A percentile compares a stretch with the other conserved stretches of the same genome.
phyloP scores from a whole-genome alignment of 164 flowering plant species.

The Piper longum region DNA sequence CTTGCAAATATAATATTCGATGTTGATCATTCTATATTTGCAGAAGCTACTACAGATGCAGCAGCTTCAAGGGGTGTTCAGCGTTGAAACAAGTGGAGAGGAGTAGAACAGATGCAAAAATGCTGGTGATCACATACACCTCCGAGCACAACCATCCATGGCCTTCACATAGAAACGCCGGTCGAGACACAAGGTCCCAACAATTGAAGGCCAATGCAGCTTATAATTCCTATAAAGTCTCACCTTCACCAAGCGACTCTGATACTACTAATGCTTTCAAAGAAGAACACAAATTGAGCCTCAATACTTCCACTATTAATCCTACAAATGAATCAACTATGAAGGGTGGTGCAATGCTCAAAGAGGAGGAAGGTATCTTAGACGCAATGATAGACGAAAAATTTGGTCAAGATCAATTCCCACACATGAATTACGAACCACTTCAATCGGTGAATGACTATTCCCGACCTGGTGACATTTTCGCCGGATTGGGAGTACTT shows the following conservation, averaged over 20 bases:
- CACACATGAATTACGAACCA: conserved; percentile 21
- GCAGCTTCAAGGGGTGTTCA: conserved; percentile 87
- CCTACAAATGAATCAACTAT: conserved; percentile 2
- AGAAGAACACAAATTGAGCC: conserved; percentile 29
- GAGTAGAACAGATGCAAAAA: conserved; percentile 80
- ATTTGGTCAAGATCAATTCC: conserved; percentile 16
- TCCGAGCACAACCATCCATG: conserved; percentile 95
- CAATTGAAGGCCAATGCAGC: conserved; percentile 23
- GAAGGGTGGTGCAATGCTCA: conserved; percentile 11
- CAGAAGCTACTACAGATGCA: conserved; percentile 92
- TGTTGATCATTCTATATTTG: too few species aligned
- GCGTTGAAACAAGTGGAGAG: conserved; percentile 90
- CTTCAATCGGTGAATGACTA: conserved; percentile 18
- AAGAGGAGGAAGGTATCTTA: conserved; percentile 31
- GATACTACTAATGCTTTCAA: conserved; percentile 16
- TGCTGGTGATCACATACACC: conserved; percentile 87
- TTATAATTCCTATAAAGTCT: conserved; percentile 26
- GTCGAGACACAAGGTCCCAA: conserved; percentile 69
- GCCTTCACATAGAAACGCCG: conserved; percentile 92
- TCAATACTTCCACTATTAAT: conserved; percentile 3
- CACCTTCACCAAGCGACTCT: conserved; percentile 11
- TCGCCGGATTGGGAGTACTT: conserved; percentile 55
- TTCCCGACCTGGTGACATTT: conserved; percentile 33
- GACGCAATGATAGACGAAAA: conserved; percentile 6
- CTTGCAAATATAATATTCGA: too few species aligned